Evolutionary conservation across 441 rosid species (phyloP), one percentile per base, ranked within the genome.

Genomic region (Erodium moschatum): DNA sequence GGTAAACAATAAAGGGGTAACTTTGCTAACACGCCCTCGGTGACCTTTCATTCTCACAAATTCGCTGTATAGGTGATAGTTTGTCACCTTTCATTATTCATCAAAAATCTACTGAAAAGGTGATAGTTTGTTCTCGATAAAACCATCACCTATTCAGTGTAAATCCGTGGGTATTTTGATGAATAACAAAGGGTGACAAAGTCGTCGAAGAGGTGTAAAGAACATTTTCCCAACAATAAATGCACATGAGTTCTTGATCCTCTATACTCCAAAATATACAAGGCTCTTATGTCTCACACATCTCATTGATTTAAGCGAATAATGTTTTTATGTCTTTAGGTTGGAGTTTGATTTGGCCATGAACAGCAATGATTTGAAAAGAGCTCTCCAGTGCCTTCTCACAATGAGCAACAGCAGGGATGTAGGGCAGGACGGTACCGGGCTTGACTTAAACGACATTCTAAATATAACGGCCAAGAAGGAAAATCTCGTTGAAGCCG

Each of bases 321-420:
- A 6, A 52, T 52, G 58, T 24, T 52, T 15, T 52, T 15, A 5
- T 52, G 58, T 52, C 18, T 76, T 20, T 79, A 94, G 97, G 85
- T 84, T 89, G 86, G 99, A 91, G 82, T 91, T 91, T 83, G 97
- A 94, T 80, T 82, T 94, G 72, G 99, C 99, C 63, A 88, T 94
- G 94, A 90, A 91, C 81, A 91, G 99, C 81, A 91, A 82, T 79
- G 96, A 94, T 84, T 80, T 89, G 74, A 94, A 89, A 89, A 94
- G 99, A 81, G 97, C 99, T 73, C 97, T 94, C 69, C 97, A 90
- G 75, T 91, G 97, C 86, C 97, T 94, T 71, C 84, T 91, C 70
- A 91, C 91, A 16, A 88, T 91, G 97, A 89, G 97, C 83, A 94
- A 91, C 80, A 90, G 95, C 82, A 84, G 85, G 78, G 99, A 94